A percentile compares a stretch with the other conserved stretches of the same genome.
These are phyloP conservation scores for Botryosphaeria agaves DNA, from an alignment of 2,329 filamentous ascomycete genomes.

Conservation along the genomic window DNA sequence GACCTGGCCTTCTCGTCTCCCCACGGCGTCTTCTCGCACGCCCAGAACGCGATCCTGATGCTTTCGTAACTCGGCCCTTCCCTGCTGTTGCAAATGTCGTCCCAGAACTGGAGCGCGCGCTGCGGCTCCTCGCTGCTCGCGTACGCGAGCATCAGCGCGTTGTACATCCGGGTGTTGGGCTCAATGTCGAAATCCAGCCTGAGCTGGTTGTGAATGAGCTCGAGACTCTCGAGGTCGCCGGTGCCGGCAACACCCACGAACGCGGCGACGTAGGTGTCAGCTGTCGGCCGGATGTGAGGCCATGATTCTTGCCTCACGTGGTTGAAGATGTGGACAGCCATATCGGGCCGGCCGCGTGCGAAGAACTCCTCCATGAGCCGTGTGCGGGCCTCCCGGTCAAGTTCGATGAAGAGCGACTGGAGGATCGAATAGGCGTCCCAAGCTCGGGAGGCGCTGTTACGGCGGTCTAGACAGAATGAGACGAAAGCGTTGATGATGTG, in stretches of 20 bases:
- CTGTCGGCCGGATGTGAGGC: constrained; percentile 45
- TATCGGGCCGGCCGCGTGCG: constrained; percentile 56
- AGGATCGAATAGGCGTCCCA: constrained; percentile 46
- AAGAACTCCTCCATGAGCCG: constrained; percentile 73
- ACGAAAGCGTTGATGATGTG: constrained; percentile 49
- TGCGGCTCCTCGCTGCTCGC: constrained; percentile 47
- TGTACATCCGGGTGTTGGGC: constrained; percentile 58
- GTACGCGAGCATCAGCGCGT: constrained; percentile 78
- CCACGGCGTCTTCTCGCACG: constrained; percentile 45
- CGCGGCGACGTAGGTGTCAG: constrained; percentile 60
- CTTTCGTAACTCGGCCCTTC: constrained; percentile 77
- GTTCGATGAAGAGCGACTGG: constrained; percentile 41
- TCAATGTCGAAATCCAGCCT: constrained; percentile 80
- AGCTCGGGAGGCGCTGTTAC: constrained; percentile 43
- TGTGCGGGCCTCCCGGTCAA: constrained; percentile 46
- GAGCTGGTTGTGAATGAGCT: constrained; percentile 76
- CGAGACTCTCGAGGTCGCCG: constrained; percentile 40
- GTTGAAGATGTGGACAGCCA: constrained; percentile 73
- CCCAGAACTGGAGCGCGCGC: constrained; percentile 64
- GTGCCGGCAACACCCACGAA: constrained; percentile 56
- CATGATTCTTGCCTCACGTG: constrained; percentile 93
- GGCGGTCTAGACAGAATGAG: constrained; percentile 46
- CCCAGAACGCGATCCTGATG: constrained; percentile 63
- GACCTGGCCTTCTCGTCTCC: constrained; percentile 29
- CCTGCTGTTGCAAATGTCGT: constrained; percentile 61